Percentiles rank a stretch among this genome's conserved stretches.
Evolutionary conservation across 306 rosid species (phyloP).

Genomic region (Pyrus pyrifolia): DNA sequence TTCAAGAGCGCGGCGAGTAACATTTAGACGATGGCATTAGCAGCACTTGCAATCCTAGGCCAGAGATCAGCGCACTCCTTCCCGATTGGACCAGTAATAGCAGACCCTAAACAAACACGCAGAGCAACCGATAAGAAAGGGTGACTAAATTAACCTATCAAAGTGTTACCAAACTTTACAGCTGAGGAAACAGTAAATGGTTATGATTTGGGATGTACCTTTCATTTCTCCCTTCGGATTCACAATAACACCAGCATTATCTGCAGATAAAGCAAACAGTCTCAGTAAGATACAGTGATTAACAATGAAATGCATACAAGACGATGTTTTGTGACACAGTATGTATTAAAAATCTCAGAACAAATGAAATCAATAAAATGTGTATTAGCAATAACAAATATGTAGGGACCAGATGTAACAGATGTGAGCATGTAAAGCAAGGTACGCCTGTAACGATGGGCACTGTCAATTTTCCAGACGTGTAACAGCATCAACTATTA

Average conservation of each 20-base stretch:
- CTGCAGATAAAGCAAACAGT: constrained; percentile 7
- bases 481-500: constrained; percentile 28
- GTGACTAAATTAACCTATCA: not conserved
- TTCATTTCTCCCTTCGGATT: constrained; percentile 61
- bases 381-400: not conserved
- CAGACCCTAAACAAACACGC: constrained; percentile 34
- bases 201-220: constrained; percentile 11
- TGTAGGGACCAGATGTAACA: constrained; percentile 39
- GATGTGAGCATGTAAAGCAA: constrained; percentile 33
- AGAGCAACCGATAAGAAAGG: not conserved
- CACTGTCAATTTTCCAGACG: constrained; percentile 33
- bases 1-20: not conserved
- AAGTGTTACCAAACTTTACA: not conserved
- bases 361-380: not conserved
- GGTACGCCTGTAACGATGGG: constrained; percentile 42
- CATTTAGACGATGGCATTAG: constrained; percentile 44
- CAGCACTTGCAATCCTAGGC: constrained; percentile 58
- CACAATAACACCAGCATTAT: constrained; percentile 52
- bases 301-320: not conserved
- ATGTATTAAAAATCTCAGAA: no score
- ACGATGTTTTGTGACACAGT: not conserved
- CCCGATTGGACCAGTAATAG: constrained; percentile 51
- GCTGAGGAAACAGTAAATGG: not conserved
- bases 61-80: constrained; percentile 62
- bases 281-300: no score